Conservation (phyloP, 2,329 filamentous ascomycete species). For the Cladobotryum mycophilum region DNA sequence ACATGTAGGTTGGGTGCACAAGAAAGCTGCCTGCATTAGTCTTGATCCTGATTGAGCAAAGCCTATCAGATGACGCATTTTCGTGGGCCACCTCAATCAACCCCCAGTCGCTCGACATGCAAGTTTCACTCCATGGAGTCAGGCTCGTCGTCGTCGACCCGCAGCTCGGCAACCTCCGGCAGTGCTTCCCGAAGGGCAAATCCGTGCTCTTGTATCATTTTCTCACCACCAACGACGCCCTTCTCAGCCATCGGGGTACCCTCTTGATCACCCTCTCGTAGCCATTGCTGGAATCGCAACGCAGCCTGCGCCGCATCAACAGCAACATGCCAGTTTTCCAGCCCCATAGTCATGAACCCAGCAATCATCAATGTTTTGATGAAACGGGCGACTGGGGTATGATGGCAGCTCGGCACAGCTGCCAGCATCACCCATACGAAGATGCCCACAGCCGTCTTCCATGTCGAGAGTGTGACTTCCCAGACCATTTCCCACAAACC, state of each 20-base stretch:
- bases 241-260: conserved; percentile 9
- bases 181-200: conserved; percentile 21
- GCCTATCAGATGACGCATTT: too few relatives aligned
- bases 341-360: conserved; percentile 38
- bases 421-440: conserved; percentile 43
- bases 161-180: conserved; percentile 16
- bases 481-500: conserved; percentile 42
- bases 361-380: conserved; percentile 40
- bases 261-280: conserved; percentile 22
- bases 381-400: conserved; percentile 36
- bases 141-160: conserved; percentile 9
- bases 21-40: too few relatives aligned
- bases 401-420: conserved; percentile 34
- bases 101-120: background rate
- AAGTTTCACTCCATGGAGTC: background rate
- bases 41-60: too few relatives aligned
- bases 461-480: conserved; percentile 39
- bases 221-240: conserved; percentile 17
- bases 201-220: conserved; percentile 20
- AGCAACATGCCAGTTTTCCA: conserved; percentile 44
- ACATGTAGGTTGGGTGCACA: too few relatives aligned
- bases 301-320: conserved; percentile 30
- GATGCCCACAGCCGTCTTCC: conserved; percentile 42
- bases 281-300: conserved; percentile 38
- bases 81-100: too few relatives aligned